Conservation (phyloP, 495 filamentous ascomycete genomes). For the Xylaria castorea region DNA sequence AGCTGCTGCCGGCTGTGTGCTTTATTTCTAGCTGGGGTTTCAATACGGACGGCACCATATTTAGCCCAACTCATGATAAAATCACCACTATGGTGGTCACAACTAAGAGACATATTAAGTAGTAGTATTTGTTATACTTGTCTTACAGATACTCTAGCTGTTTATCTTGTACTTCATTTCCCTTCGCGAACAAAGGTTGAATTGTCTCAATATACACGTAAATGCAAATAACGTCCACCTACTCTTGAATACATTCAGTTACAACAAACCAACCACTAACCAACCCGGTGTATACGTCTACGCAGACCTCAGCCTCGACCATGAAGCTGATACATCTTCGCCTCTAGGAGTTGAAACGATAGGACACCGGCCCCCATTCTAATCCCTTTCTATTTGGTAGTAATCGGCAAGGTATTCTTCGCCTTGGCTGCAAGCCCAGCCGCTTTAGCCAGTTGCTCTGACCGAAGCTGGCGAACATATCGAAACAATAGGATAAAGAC, state of each 20-base stretch:
- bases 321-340: conserved; percentile 3
- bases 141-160: not conserved
- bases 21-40: not conserved
- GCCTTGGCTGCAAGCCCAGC: conserved; percentile 64
- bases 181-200: not conserved
- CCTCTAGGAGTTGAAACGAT: not conserved
- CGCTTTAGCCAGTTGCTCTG: conserved; percentile 72
- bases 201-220: not conserved
- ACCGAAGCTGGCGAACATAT: conserved; percentile 73
- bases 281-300: not conserved
- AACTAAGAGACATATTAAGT: not conserved
- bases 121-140: not conserved
- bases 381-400: conserved; percentile 47
- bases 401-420: conserved; percentile 53
- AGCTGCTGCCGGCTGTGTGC: not conserved
- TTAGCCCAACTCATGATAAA: no score
- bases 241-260: not conserved
- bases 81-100: not conserved
- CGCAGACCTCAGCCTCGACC: not conserved
- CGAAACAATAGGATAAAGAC: conserved; percentile 86
- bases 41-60: no score
- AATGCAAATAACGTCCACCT: not conserved
- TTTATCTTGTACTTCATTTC: not conserved
- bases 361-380: not conserved
- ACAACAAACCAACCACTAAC: not conserved